A percentile compares a stretch with the other conserved stretches of the same genome.
phyloP scores from a whole-genome alignment of 1,284 basidiomycete species.

The Cutaneotrichosporon dermatis region DNA sequence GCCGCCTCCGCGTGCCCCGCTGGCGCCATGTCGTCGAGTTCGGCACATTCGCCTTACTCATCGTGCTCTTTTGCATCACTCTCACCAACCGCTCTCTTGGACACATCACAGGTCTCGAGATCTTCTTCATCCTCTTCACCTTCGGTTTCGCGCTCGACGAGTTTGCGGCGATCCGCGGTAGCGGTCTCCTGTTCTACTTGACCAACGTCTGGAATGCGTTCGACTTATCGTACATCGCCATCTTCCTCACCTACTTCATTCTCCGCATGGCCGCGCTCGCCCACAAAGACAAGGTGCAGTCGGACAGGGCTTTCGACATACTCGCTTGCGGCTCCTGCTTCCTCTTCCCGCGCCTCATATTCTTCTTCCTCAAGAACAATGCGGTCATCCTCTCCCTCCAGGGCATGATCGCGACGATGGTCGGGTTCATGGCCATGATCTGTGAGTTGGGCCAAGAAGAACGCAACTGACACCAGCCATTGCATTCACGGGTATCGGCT shows the following conservation, averaged over 20 bases:
- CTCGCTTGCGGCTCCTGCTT: constrained; percentile 80
- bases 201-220: constrained; percentile 84
- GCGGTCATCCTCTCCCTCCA: constrained; percentile 65
- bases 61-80: constrained; percentile 61
- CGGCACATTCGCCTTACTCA: constrained; percentile 61
- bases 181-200: constrained; percentile 80
- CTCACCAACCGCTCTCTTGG: constrained; percentile 55
- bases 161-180: constrained; percentile 55
- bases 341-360: constrained; percentile 77
- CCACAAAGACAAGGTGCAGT: constrained; percentile 55
- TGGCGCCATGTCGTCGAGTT: constrained; percentile 77
- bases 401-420: constrained; percentile 66
- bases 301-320: constrained; percentile 72
- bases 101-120: constrained; percentile 58
- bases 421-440: constrained; percentile 78
- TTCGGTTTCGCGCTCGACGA: constrained; percentile 68
- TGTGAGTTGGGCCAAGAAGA: constrained; percentile 32
- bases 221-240: constrained; percentile 67
- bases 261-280: constrained; percentile 64
- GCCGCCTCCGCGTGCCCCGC: constrained; percentile 70
- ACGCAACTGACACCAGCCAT: constrained; percentile 23
- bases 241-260: constrained; percentile 66
- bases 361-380: constrained; percentile 78
- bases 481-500: constrained; percentile 74
- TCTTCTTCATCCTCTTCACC: constrained; percentile 67